Conservation (phyloP, 75 land plant genomes). For the Ceratopteris richardii region DNA sequence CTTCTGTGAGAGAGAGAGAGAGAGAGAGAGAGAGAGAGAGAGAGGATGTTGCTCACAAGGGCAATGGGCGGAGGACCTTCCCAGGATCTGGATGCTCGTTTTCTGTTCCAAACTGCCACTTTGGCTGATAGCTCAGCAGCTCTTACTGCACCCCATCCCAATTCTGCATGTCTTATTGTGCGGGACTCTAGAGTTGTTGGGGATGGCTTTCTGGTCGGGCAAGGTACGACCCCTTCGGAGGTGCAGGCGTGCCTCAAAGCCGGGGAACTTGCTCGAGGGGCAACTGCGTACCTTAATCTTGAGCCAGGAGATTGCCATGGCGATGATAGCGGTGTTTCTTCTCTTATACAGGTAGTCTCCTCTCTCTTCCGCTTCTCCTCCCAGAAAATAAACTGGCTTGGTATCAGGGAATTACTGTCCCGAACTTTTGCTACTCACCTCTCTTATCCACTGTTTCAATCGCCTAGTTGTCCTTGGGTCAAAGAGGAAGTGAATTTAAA, state of each 20-base stretch:
- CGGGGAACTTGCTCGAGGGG: slow-evolving; percentile 21
- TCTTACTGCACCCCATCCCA: slow-evolving; percentile 82
- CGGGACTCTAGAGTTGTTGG: slow-evolving; percentile 25
- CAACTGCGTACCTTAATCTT: slow-evolving; percentile 41
- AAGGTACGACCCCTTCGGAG: slow-evolving; percentile 31
- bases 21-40: too few species aligned
- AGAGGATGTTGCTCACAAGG: too few species aligned
- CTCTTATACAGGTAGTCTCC: slow-evolving; percentile 21
- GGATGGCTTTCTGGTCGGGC: slow-evolving; percentile 31
- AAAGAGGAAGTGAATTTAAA: too few species aligned
- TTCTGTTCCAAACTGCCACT: slow-evolving; percentile 62
- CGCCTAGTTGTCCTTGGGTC: too few species aligned
- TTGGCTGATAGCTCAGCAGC: slow-evolving; percentile 85
- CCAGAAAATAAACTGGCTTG: too few species aligned
- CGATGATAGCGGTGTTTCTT: slow-evolving; percentile 23
- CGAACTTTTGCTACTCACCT: too few species aligned
- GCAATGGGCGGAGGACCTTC: background rate
- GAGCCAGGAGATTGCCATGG: slow-evolving; percentile 38
- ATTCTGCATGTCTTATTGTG: slow-evolving; percentile 78
- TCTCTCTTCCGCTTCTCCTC: too few species aligned
- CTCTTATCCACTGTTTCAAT: too few species aligned
- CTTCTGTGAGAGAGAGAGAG: too few species aligned
- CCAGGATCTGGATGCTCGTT: slow-evolving; percentile 19
- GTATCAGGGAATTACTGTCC: too few species aligned
- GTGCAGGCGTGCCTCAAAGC: slow-evolving; percentile 34